Conservation (phyloP, 164 flowering plant species). For the Aristolochia contorta region DNA sequence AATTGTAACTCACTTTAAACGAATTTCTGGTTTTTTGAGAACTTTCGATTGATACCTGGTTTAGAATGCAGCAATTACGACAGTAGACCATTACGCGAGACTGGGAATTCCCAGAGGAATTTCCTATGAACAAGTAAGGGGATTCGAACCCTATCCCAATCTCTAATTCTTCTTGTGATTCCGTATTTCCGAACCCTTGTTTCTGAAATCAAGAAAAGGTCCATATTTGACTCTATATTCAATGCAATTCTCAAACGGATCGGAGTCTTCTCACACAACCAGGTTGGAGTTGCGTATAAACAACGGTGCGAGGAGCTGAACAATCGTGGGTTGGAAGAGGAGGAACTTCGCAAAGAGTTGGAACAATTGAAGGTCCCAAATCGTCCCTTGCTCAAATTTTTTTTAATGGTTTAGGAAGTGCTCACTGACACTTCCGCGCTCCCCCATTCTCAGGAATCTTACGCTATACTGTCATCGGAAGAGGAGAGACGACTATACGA, state of each 20-base stretch:
- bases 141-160: too few relatives aligned
- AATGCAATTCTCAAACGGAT: neutral
- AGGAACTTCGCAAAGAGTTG: constrained; percentile 37
- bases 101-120: constrained; percentile 56
- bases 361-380: constrained; percentile 46
- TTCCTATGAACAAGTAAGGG: constrained; percentile 50
- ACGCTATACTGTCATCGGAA: constrained; percentile 48
- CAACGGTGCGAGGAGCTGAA: constrained; percentile 40
- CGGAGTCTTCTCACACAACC: constrained; percentile 1
- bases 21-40: constrained; percentile 3
- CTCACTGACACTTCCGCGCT: neutral
- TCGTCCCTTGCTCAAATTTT: neutral
- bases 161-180: neutral
- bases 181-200: neutral
- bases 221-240: neutral
- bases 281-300: constrained; percentile 57
- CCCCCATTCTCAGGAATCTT: constrained; percentile 39
- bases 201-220: neutral
- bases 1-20: too few relatives aligned
- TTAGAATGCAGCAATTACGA: constrained; percentile 85
- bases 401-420: neutral
- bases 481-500: constrained; percentile 83
- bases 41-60: constrained; percentile 18
- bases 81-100: constrained; percentile 61
- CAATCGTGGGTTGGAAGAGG: constrained; percentile 47